Evolutionary conservation across 164 flowering plant species (phyloP).

Genomic region (Annona squamosa): DNA sequence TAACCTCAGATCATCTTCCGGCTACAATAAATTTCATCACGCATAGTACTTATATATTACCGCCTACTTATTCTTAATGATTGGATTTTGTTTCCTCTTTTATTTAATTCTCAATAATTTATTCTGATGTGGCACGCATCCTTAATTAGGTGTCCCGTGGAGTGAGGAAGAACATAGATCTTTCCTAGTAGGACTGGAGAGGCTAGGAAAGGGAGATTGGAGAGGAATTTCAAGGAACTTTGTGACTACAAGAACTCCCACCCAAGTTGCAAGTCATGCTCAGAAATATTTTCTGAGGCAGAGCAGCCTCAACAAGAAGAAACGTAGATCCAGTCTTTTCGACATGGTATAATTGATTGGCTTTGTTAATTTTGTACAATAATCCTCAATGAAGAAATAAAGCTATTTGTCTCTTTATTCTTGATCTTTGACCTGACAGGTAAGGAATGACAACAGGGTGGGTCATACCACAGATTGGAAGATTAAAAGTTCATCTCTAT

Average conservation of each 20-base stretch:
- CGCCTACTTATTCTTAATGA: too few relatives aligned
- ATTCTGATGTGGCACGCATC: neutral
- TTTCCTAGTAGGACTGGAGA: slow-evolving; percentile 68
- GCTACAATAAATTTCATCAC: too few relatives aligned
- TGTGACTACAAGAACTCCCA: slow-evolving; percentile 73
- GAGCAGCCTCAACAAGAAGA: slow-evolving; percentile 47
- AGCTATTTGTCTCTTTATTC: neutral
- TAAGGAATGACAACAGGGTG: slow-evolving; percentile 13
- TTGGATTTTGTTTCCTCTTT: neutral
- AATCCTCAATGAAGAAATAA: neutral
- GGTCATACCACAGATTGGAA: slow-evolving; percentile 6
- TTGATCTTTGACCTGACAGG: slow-evolving; percentile 19
- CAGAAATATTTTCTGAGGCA: slow-evolving; percentile 82
- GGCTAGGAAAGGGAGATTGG: slow-evolving; percentile 89
- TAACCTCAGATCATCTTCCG: too few relatives aligned
- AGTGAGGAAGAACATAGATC: slow-evolving; percentile 72
- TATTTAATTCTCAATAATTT: neutral
- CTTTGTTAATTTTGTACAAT: too few relatives aligned
- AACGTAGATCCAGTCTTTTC: slow-evolving; percentile 77
- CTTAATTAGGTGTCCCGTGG: slow-evolving; percentile 71
- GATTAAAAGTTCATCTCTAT: slow-evolving; percentile 4
- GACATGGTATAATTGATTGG: slow-evolving; percentile 44
- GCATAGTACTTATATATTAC: too few relatives aligned
- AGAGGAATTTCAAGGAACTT: slow-evolving; percentile 77
- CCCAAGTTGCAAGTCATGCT: slow-evolving; percentile 95